Base-by-base conservation (phyloP, 345 rosid species). In the Moricandia arvensis region DNA sequence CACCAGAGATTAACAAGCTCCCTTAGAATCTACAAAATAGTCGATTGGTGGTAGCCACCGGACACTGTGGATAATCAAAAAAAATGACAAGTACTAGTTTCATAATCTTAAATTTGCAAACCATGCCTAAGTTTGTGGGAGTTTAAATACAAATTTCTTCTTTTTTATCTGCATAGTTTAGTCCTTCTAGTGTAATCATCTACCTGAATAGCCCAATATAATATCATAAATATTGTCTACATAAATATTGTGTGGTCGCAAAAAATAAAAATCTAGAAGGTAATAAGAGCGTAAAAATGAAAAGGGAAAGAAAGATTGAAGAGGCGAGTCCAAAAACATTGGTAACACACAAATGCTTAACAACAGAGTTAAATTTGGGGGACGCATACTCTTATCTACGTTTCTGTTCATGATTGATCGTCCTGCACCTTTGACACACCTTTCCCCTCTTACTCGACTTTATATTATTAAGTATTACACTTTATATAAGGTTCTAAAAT, bases 311-410 rank as follows among this genome's bases (percentile, higher is more conserved):
- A 54, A 64, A 29, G 65, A 31, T 6, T 11, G 5, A 59, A n/a
- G 38, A 59, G 24, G 24, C 7, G 16, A 33, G 58, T 41, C 71
- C 71, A 65, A 59, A 33, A 3, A 27, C 13, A 29, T 58, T 66
- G 54, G 49, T 66, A 64, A 73, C 26, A 65, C 58, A 73, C 77
- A 73, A 72, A 63, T 65, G 72, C 63, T 64, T 21, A 21, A 21
- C 24, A 21, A 21, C 24, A 21, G 24, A 21, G 24, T 21, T 21
- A 21, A n/a, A 9, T 55, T 54, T 29, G 11, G 58, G 71, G 12
- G 71, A 66, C 77, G 67, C 24, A 21, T 21, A 21, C 24, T 21
- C 24, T 21, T 21, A 47, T 74, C 60, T 74, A 59, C 51, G 59
- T 47, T 18, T 35, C 72, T 58, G 12, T 41, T 43, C 66, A 41